Evolutionary conservation across 176 grass and related monocot species (phyloP).

Genomic region (Miscanthus lutarioriparius): DNA sequence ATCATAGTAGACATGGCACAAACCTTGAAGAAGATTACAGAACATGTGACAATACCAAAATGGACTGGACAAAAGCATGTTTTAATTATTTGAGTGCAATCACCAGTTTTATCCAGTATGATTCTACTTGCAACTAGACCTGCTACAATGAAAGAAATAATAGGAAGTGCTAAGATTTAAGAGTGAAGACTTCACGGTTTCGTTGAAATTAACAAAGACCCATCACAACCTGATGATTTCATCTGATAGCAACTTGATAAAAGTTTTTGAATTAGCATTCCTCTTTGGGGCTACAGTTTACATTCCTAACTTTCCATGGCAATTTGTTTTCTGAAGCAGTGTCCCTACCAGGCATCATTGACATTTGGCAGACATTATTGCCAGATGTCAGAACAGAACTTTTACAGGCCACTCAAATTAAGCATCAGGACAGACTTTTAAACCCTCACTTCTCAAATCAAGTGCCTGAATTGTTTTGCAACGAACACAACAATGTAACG

Average conservation of each 20-base stretch:
- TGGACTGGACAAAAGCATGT: not conserved
- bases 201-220: not conserved
- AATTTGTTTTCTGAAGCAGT: constrained; percentile 2
- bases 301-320: too few species aligned
- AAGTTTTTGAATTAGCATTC: not conserved
- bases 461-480: not conserved
- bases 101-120: constrained; percentile 18
- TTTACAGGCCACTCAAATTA: not conserved
- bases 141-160: constrained; percentile 21
- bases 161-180: not conserved
- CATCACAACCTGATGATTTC: not conserved
- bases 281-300: not conserved
- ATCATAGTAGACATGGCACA: not conserved
- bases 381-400: not conserved
- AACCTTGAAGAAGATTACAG: not conserved
- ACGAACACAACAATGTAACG: not conserved
- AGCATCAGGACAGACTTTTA: not conserved
- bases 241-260: not conserved
- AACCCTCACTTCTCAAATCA: constrained; percentile 14
- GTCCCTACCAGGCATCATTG: not conserved
- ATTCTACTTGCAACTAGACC: constrained; percentile 7
- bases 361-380: not conserved
- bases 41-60: not conserved
- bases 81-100: not conserved
- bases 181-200: constrained; percentile 6